phyloP scores from a whole-genome alignment of 352 stramenopile genomes.

The Pythium folliculosum region DNA sequence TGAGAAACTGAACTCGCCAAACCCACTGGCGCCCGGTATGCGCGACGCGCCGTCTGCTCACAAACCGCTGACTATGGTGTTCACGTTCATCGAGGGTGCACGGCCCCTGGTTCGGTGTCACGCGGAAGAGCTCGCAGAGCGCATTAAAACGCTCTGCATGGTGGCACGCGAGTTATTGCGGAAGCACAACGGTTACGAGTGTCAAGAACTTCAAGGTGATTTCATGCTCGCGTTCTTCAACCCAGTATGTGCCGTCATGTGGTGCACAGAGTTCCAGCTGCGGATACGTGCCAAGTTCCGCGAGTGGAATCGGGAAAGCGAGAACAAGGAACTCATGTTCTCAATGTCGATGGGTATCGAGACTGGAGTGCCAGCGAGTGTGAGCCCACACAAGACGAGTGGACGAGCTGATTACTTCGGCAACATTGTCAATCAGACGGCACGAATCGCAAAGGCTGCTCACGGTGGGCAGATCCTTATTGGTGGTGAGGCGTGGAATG shows the following conservation, averaged over 20 bases:
- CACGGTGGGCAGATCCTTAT: constrained; percentile 83
- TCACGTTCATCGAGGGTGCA: constrained; percentile 88
- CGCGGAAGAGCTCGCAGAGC: constrained; percentile 79
- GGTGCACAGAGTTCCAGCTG: constrained; percentile 85
- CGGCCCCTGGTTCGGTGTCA: constrained; percentile 80
- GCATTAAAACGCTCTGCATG: constrained; percentile 84
- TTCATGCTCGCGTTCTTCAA: constrained; percentile 91
- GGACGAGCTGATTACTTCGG: constrained; percentile 88
- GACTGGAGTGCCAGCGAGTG: constrained; percentile 76
- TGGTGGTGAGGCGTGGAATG: constrained; percentile 76
- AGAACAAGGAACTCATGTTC: constrained; percentile 82
- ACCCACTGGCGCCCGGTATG: constrained; percentile 79
- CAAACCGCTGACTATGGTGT: constrained; percentile 86
- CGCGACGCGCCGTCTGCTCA: constrained; percentile 78
- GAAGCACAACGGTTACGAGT: constrained; percentile 88
- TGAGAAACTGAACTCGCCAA: constrained; percentile 65
- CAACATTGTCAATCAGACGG: constrained; percentile 90
- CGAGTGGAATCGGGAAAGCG: constrained; percentile 71
- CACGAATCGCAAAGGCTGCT: constrained; percentile 82
- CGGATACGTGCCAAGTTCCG: constrained; percentile 77
- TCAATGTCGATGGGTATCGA: constrained; percentile 89
- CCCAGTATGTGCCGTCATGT: constrained; percentile 76
- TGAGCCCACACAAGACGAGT: constrained; percentile 88
- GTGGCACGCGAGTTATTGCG: constrained; percentile 71
- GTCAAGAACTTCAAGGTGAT: constrained; percentile 85